A percentile compares a stretch with the other conserved stretches of the same genome.
Evolutionary conservation across 345 rosid species (phyloP).

Genomic region (Linum trigynum): DNA sequence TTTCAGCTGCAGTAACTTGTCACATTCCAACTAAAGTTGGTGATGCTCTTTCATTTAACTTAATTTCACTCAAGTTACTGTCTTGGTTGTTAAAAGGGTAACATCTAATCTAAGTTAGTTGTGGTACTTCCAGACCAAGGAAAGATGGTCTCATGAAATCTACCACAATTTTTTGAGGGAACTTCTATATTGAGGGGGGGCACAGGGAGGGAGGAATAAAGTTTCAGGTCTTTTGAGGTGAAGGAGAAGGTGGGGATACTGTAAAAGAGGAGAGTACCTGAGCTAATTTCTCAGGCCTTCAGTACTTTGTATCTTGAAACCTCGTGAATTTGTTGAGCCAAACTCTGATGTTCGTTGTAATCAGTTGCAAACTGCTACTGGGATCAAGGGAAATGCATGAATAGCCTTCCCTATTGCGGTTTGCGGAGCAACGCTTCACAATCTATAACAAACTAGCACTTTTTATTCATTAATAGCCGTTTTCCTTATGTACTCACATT

Average conservation of each 20-base stretch:
- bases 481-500: too few species aligned
- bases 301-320: neutral
- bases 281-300: neutral
- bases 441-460: too few species aligned
- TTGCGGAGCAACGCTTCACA: too few species aligned
- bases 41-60: neutral
- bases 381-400: neutral
- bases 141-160: neutral
- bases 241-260: neutral
- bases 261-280: neutral
- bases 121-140: slow-evolving; percentile 19
- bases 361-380: neutral
- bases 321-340: neutral
- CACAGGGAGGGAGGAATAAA: neutral
- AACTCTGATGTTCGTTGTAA: neutral
- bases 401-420: too few species aligned
- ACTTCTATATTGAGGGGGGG: neutral
- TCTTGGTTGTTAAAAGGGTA: slow-evolving; percentile 1
- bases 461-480: too few species aligned
- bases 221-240: neutral
- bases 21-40: neutral
- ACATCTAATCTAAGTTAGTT: slow-evolving; percentile 17
- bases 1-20: slow-evolving; percentile 8
- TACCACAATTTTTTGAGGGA: neutral
- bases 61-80: slow-evolving; percentile 22